These are phyloP conservation scores for Fistulinella prunicolor DNA, from an alignment of 768 basidiomycete species.

Conservation along the genomic window DNA sequence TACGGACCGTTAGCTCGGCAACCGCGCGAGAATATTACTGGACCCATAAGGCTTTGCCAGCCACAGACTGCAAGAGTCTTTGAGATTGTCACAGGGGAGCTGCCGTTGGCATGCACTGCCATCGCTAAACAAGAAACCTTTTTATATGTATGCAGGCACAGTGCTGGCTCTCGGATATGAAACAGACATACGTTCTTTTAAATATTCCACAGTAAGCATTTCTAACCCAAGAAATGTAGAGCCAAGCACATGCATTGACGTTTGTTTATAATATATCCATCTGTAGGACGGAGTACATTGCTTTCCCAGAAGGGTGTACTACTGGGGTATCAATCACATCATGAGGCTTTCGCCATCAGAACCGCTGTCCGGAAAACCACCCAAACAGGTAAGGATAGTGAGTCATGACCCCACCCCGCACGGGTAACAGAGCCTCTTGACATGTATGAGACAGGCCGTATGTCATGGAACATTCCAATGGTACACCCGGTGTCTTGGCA, in stretches of 20 bases:
- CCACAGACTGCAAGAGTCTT: neutral
- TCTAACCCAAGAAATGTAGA: too few species aligned
- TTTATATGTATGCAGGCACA: neutral
- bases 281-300: too few species aligned
- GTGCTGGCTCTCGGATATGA: constrained; percentile 5
- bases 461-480: neutral
- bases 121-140: neutral
- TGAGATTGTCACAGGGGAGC: neutral
- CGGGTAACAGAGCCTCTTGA: neutral
- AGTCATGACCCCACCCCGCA: constrained; percentile 2
- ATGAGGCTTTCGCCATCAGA: neutral
- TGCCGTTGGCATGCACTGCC: constrained; percentile 2
- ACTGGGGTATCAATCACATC: too few species aligned
- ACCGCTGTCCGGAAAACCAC: neutral
- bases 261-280: too few species aligned
- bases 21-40: neutral
- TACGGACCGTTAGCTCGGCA: too few species aligned
- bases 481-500: constrained; percentile 8
- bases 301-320: too few species aligned
- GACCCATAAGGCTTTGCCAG: neutral
- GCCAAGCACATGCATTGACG: too few species aligned
- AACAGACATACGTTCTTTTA: too few species aligned
- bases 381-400: neutral
- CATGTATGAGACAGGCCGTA: constrained; percentile 1
- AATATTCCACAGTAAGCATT: constrained; percentile 1